A percentile compares a stretch with the other conserved stretches of the same genome.
These are phyloP conservation scores for Prunus armeniaca DNA, from an alignment of 306 rosid species.

Conservation along the genomic window DNA sequence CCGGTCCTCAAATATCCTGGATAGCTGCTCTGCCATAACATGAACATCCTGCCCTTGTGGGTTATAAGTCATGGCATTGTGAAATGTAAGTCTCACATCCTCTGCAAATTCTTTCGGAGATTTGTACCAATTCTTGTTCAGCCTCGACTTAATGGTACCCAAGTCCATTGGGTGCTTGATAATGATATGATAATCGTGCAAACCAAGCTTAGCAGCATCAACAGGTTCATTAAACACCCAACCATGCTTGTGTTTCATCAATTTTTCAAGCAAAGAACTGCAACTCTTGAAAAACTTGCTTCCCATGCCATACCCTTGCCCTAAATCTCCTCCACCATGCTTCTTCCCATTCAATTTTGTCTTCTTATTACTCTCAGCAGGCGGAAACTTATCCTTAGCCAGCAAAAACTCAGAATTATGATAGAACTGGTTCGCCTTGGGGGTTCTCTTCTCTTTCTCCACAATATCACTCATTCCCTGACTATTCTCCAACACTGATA, in stretches of 20 bases:
- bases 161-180: slow-evolving; percentile 89
- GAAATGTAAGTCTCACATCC: slow-evolving; percentile 93
- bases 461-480: slow-evolving; percentile 58
- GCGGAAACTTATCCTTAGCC: slow-evolving; percentile 90
- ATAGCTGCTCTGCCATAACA: slow-evolving; percentile 88
- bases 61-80: slow-evolving; percentile 88
- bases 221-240: slow-evolving; percentile 95
- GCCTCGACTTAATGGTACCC: slow-evolving; percentile 76
- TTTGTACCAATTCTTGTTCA: slow-evolving; percentile 90
- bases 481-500: slow-evolving; percentile 68
- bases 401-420: slow-evolving; percentile 83
- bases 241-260: slow-evolving; percentile 89
- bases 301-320: slow-evolving; percentile 58
- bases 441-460: slow-evolving; percentile 95
- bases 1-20: slow-evolving; percentile 71
- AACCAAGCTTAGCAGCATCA: slow-evolving; percentile 76
- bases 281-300: slow-evolving; percentile 86
- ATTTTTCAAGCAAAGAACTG: slow-evolving; percentile 81
- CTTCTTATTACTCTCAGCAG: slow-evolving; percentile 82
- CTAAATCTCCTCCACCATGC: slow-evolving; percentile 59
- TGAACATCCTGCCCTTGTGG: slow-evolving; percentile 93
- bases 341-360: slow-evolving; percentile 70
- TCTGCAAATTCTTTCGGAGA: slow-evolving; percentile 93
- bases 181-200: slow-evolving; percentile 81
- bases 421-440: slow-evolving; percentile 92